These are phyloP conservation scores for Biscogniauxia sp. DNA, from an alignment of 2,329 filamentous ascomycete species.

Conservation along the genomic window DNA sequence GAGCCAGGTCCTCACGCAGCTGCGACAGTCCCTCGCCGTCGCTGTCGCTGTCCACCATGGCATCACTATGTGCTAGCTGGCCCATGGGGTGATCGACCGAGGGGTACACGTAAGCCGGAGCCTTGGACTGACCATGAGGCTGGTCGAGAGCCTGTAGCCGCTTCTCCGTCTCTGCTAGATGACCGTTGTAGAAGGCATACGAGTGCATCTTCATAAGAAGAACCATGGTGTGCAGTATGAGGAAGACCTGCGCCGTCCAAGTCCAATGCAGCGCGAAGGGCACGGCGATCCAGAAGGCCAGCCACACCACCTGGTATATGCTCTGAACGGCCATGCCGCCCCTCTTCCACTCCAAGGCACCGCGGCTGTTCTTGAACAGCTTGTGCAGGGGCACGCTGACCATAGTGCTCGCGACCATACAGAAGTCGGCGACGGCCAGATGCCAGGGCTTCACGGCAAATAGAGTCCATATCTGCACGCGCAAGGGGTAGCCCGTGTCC, in stretches of 20 bases:
- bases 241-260: constrained; percentile 96
- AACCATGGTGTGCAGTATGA: constrained; percentile 85
- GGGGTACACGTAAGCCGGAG: constrained; percentile 74
- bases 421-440: constrained; percentile 74
- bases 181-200: constrained; percentile 97
- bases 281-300: constrained; percentile 77
- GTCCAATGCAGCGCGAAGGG: constrained; percentile 88
- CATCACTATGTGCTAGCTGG: constrained; percentile 22
- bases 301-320: constrained; percentile 75
- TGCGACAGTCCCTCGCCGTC: constrained; percentile 53
- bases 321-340: constrained; percentile 83
- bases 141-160: constrained; percentile 76
- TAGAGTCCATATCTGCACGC: constrained; percentile 81
- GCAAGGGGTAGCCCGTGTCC: constrained; percentile 84
- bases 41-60: constrained; percentile 40
- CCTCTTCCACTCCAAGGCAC: constrained; percentile 67
- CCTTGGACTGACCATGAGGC: constrained; percentile 66
- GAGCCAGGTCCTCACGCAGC: constrained; percentile 81
- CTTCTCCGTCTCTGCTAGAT: constrained; percentile 82
- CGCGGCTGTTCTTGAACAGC: constrained; percentile 54
- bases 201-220: constrained; percentile 99
- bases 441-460: constrained; percentile 90
- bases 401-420: constrained; percentile 78
- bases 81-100: constrained; percentile 54
- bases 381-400: constrained; percentile 72